These are phyloP conservation scores for Malus sylvestris DNA, from an alignment of 306 rosid species.

Conservation along the genomic window DNA sequence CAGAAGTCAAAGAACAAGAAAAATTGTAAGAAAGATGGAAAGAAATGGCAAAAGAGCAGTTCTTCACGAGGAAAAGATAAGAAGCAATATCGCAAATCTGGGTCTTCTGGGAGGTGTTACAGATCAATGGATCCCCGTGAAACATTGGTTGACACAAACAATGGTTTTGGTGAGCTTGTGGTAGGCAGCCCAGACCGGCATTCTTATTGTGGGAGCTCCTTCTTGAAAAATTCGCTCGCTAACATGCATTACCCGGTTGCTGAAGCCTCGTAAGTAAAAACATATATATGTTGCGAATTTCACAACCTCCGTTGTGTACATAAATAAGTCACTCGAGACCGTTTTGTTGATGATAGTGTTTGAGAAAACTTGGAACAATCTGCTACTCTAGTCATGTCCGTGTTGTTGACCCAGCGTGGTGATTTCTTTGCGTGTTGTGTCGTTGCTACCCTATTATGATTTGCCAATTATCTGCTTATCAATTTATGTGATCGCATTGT, in stretches of 20 bases:
- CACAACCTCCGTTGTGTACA: constrained; percentile 15
- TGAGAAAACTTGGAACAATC: background rate
- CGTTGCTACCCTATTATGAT: background rate
- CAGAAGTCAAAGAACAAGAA: constrained; percentile 58
- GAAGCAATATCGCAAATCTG: constrained; percentile 45
- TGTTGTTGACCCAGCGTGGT: background rate
- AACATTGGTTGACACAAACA: background rate
- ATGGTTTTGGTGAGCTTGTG: constrained; percentile 32
- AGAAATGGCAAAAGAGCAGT: constrained; percentile 53
- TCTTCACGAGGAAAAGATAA: constrained; percentile 56
- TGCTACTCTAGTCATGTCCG: background rate
- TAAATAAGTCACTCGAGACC: constrained; percentile 16
- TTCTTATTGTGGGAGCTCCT: constrained; percentile 45
- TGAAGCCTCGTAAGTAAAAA: constrained; percentile 51
- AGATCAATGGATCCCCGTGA: constrained; percentile 18
- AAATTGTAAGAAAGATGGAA: constrained; percentile 53
- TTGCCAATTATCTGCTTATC: background rate
- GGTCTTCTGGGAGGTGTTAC: constrained; percentile 30
- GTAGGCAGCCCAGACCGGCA: constrained; percentile 39
- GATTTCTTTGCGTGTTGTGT: background rate
- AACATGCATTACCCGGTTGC: constrained; percentile 55
- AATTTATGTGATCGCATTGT: background rate
- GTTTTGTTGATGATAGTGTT: background rate
- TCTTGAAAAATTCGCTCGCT: constrained; percentile 38
- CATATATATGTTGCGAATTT: background rate